Conservation (phyloP, 2,329 filamentous ascomycete species). For the Venturia asperata region DNA sequence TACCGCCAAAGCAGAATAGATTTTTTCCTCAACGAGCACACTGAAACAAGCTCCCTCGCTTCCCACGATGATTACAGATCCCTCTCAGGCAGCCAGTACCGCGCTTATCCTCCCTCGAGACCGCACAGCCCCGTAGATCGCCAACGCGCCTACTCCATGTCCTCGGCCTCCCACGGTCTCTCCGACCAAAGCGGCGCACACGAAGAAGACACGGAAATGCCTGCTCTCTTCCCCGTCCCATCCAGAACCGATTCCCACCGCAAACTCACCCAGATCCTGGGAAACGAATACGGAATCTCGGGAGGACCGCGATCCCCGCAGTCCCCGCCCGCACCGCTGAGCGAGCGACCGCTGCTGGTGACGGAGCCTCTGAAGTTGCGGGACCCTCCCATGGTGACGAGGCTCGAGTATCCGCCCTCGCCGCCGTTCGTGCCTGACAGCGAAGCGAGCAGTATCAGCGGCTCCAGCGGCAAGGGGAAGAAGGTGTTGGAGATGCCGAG, state of each 20-base stretch:
- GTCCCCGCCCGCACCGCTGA: background rate
- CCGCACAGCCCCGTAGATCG: background rate
- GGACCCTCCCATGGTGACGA: background rate
- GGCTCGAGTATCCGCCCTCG: slow-evolving; percentile 7
- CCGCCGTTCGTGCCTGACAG: background rate
- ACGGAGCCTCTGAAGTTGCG: background rate
- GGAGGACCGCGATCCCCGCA: background rate
- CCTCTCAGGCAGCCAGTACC: background rate
- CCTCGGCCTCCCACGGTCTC: background rate
- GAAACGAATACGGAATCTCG: background rate
- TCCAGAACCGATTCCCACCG: background rate
- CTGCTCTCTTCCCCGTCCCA: background rate
- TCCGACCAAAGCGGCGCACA: background rate
- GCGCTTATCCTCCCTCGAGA: background rate
- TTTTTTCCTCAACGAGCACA: background rate
- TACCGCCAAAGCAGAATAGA: background rate
- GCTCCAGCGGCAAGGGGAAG: background rate
- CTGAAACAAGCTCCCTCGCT: background rate
- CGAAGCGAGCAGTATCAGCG: background rate
- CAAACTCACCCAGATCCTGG: background rate
- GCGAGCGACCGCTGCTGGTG: background rate
- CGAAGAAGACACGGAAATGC: background rate
- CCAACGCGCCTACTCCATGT: background rate
- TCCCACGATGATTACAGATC: background rate
- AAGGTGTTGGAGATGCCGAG: background rate